Evolutionary conservation across 768 basidiomycete species (phyloP).

Genomic region (Termitomyces sp.): DNA sequence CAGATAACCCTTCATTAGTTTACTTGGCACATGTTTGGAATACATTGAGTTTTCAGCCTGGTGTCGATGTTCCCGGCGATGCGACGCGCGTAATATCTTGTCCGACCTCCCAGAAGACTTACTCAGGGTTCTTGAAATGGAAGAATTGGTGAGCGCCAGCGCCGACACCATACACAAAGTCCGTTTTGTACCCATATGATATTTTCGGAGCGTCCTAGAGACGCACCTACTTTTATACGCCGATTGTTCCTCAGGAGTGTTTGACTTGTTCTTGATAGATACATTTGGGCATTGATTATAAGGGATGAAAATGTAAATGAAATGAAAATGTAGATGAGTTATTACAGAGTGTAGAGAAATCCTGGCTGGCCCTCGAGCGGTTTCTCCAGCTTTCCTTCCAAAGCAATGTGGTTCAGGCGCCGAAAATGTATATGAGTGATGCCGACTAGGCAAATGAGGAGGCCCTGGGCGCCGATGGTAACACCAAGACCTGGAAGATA

Average conservation of each 20-base stretch:
- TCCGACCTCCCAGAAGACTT: not conserved
- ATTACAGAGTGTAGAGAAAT: constrained; percentile 33
- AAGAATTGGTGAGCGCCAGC: not conserved
- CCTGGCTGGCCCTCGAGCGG: constrained; percentile 30
- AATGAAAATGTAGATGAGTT: not conserved
- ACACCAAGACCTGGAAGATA: constrained; percentile 40
- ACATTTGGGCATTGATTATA: not conserved
- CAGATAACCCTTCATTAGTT: not conserved
- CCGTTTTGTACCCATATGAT: not conserved
- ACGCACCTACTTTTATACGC: not conserved
- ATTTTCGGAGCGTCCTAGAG: not conserved
- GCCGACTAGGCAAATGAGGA: constrained; percentile 28
- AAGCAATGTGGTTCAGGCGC: constrained; percentile 28
- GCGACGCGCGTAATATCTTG: not conserved
- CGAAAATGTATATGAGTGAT: constrained; percentile 29
- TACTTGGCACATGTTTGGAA: not conserved
- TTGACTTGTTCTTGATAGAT: not conserved
- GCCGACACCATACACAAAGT: not conserved
- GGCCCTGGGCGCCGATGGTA: constrained; percentile 32
- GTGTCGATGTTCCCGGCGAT: not conserved
- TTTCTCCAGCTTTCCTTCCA: constrained; percentile 25
- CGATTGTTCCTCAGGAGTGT: not conserved
- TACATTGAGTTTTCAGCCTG: not conserved
- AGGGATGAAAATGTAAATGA: not conserved
- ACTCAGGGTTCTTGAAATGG: not conserved